phyloP scores from a whole-genome alignment of 2,329 filamentous ascomycete genomes.

The Huntiella moniliformis region DNA sequence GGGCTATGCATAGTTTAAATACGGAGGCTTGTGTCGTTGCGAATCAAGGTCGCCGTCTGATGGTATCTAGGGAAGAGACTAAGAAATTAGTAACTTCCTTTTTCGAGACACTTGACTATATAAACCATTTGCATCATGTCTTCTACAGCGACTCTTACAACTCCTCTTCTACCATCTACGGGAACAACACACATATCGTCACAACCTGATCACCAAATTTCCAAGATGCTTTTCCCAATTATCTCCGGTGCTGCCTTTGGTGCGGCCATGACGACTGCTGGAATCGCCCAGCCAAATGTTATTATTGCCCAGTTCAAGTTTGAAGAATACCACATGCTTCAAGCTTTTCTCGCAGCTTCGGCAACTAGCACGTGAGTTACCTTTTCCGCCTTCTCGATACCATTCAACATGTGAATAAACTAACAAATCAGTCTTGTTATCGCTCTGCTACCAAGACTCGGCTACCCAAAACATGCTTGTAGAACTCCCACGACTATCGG shows the following conservation, averaged over 20 bases:
- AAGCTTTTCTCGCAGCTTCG: conserved; percentile 43
- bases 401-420: neutral
- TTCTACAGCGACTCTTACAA: too few relatives aligned
- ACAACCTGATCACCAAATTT: too few relatives aligned
- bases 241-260: conserved; percentile 41
- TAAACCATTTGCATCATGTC: too few relatives aligned
- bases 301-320: conserved; percentile 43
- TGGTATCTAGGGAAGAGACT: too few relatives aligned
- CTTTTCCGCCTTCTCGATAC: neutral
- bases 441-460: conserved; percentile 24
- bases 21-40: too few relatives aligned
- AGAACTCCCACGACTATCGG: conserved; percentile 32
- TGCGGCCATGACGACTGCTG: conserved; percentile 38
- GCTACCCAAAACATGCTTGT: conserved; percentile 25
- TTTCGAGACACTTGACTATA: too few relatives aligned
- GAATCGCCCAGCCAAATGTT: conserved; percentile 39
- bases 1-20: too few relatives aligned
- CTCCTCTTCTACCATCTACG: too few relatives aligned
- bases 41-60: too few relatives aligned
- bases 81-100: too few relatives aligned
- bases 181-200: too few relatives aligned
- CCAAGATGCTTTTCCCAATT: too few relatives aligned
- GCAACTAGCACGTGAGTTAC: conserved; percentile 41
- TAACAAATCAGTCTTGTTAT: conserved; percentile 24
- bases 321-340: conserved; percentile 45